Evolutionary conservation across 1,284 basidiomycete genomes (phyloP), one percentile per base, ranked within the genome.

Genomic region (Heterobasidion occidentale): DNA sequence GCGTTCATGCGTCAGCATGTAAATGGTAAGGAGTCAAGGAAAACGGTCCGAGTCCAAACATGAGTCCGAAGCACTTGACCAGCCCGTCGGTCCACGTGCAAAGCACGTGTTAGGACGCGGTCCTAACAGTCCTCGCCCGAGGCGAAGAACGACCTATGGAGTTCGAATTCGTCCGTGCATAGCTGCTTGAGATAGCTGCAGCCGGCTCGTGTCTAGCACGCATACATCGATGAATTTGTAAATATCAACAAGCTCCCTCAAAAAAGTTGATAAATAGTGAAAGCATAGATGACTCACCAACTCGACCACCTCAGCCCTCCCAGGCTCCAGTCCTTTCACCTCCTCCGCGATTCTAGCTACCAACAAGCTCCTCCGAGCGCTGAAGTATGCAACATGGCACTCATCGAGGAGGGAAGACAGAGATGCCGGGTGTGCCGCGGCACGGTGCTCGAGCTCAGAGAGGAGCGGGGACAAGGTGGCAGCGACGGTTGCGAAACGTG

Each of bases 141-240:
- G 57, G 81, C 78, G 71, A 97, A 98, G 69, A 95, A 94, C 34
- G 84, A 78, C 38, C 86, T 81, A 70, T 86, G 97, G 1, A 97
- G 73, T 36, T 81, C 76, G 71, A 92, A 97, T 67, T 97, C 94
- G 61, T 92, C 91, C 14, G 82, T 83, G 65, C 93, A 96, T 3
- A 95, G 77, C 53, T 93, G 88, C 65, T 94, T 94, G 52, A 98
- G 73, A 67, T 94, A 96, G 58, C 86, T 86, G 67, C 94, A 97
- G 4, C 94, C 94, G 1, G 90, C 77, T 56, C 92, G 78, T 0
- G 94, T 94, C 91, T 93, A 58, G 56, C 51, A 11, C 11, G 63
- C 42, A 11, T 62, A 17, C 50, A 53, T 14, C 53, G 58, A 33
- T 48, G 52, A 27, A 36, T 46, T 27, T 7, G 27, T 51, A 12